Conservation (phyloP, 441 rosid species). For the Populus hybrid region DNA sequence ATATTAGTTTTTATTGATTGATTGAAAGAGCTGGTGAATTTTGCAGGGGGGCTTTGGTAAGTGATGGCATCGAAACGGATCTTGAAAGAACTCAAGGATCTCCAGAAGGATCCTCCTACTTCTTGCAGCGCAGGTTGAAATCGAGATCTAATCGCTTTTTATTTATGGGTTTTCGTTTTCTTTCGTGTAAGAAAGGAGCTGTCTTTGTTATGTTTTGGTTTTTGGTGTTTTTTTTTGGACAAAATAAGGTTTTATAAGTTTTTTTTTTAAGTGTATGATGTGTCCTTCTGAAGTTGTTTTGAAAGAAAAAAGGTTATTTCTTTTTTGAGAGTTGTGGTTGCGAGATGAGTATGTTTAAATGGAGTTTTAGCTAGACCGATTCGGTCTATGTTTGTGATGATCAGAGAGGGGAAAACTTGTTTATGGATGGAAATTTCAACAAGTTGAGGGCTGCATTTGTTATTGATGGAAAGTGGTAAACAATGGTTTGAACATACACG, state of each 20-base stretch:
- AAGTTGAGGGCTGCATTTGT: not conserved
- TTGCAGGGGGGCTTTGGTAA: slow-evolving; percentile 18
- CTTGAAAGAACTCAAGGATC: too few species aligned
- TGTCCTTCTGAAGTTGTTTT: not conserved
- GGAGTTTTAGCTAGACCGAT: not conserved
- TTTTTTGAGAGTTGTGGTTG: not conserved
- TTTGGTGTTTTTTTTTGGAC: not conserved
- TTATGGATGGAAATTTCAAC: not conserved
- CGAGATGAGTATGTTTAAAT: not conserved
- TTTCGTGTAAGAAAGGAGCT: not conserved
- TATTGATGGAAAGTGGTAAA: not conserved
- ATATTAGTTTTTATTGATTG: not conserved
- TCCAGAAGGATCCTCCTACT: slow-evolving; percentile 70
- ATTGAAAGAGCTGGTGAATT: not conserved
- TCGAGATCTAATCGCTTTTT: slow-evolving; percentile 14
- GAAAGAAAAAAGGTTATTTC: not conserved
- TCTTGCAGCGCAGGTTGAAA: slow-evolving; percentile 82
- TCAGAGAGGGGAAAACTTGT: not conserved
- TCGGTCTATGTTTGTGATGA: not conserved
- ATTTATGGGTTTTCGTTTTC: not conserved
- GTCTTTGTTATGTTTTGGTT: not conserved
- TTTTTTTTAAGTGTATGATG: not conserved
- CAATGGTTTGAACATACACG: not conserved
- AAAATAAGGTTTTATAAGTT: not conserved
- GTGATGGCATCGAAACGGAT: slow-evolving; percentile 50